Conservation (phyloP, 2,329 filamentous ascomycete genomes). For the Amesomyces nigricolor region DNA sequence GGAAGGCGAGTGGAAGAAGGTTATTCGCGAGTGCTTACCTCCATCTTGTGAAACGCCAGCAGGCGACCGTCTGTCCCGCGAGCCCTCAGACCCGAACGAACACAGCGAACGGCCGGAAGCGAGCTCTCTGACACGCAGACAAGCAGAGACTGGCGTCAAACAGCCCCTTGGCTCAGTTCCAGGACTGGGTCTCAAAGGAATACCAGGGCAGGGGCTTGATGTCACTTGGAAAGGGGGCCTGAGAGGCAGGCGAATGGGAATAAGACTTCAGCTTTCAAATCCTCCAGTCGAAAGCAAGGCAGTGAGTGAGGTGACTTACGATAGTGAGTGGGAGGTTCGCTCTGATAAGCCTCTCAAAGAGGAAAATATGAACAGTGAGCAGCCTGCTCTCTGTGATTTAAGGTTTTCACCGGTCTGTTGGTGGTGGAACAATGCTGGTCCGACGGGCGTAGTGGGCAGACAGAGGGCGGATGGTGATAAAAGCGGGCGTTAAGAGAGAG, state of each 20-base stretch:
- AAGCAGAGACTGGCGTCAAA: constrained; percentile 12
- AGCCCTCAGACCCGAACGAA: constrained; percentile 6
- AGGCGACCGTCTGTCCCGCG: background rate
- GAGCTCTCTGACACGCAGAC: background rate
- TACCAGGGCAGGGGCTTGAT: constrained; percentile 6
- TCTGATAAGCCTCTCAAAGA: background rate
- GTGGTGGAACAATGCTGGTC: background rate
- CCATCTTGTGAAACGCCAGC: constrained; percentile 14
- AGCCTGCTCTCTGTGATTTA: no score
- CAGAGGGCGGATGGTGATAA: background rate
- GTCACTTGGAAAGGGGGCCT: background rate
- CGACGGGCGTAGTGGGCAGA: background rate
- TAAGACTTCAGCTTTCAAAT: background rate
- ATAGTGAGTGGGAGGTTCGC: background rate
- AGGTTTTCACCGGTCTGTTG: no score
- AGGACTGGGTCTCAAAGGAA: background rate
- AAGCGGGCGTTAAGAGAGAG: background rate
- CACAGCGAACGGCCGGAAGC: constrained; percentile 12
- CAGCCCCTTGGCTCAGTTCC: background rate
- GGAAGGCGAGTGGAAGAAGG: background rate
- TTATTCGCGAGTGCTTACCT: constrained; percentile 10
- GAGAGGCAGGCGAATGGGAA: constrained; percentile 12
- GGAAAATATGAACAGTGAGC: background rate
- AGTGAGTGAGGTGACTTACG: background rate
- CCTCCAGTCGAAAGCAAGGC: background rate